A percentile compares a stretch with the other conserved stretches of the same genome.
These are phyloP conservation scores for Populus simonii DNA, from an alignment of 345 rosid species.

Conservation along the genomic window DNA sequence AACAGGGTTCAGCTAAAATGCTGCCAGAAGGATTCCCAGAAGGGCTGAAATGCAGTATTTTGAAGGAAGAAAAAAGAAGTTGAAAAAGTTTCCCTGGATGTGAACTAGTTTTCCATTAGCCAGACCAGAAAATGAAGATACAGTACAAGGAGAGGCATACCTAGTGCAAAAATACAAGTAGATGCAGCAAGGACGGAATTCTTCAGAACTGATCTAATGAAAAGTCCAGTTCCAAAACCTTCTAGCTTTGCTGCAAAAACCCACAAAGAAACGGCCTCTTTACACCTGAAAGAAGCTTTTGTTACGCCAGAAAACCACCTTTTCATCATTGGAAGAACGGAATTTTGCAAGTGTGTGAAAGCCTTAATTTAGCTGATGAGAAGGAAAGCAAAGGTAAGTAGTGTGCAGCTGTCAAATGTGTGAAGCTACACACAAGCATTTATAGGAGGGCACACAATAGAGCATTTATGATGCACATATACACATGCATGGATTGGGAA, in stretches of 20 bases:
- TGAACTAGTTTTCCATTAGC: neutral
- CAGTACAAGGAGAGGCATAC: conserved; percentile 21
- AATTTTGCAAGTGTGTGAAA: neutral
- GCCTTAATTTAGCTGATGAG: neutral
- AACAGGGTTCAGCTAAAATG: neutral
- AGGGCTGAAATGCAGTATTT: neutral
- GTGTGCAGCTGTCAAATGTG: neutral
- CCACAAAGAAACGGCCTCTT: conserved; percentile 24
- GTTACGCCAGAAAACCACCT: conserved; percentile 21
- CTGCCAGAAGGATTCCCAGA: neutral
- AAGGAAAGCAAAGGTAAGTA: neutral
- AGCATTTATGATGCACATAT: neutral
- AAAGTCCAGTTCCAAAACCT: conserved; percentile 8
- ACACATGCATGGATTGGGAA: neutral
- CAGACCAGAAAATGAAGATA: neutral
- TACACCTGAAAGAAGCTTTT: conserved; percentile 20
- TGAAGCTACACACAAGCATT: neutral
- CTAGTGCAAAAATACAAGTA: conserved; percentile 55
- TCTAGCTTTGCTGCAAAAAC: conserved; percentile 16
- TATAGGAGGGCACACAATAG: neutral
- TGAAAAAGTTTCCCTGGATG: neutral
- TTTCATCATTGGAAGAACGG: conserved; percentile 12
- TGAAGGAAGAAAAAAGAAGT: neutral
- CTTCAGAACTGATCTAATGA: conserved; percentile 20
- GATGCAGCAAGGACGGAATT: conserved; percentile 38